These are phyloP conservation scores for Quercus cerris DNA, from an alignment of 306 rosid species.

Conservation along the genomic window DNA sequence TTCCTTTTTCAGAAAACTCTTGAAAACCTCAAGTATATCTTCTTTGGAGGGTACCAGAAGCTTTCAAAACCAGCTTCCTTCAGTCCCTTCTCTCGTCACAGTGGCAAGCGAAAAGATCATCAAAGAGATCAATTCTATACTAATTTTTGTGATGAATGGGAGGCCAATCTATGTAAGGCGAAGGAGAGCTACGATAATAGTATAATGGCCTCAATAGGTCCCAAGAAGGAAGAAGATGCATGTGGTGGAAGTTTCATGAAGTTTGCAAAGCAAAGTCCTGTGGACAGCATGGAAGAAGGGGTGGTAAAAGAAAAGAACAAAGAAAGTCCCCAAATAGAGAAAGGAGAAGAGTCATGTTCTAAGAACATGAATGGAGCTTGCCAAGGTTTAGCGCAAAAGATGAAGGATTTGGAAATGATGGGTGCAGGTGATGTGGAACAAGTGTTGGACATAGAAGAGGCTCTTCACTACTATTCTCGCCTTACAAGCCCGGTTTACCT, in stretches of 20 bases:
- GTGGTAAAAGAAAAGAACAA: constrained; percentile 32
- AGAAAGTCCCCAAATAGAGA: constrained; percentile 23
- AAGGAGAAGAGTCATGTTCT: constrained; percentile 34
- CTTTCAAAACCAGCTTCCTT: constrained; percentile 63
- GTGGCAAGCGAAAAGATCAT: constrained; percentile 34
- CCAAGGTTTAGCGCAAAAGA: constrained; percentile 53
- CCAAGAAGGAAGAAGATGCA: constrained; percentile 35
- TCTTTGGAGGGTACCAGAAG: constrained; percentile 59
- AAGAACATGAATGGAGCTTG: constrained; percentile 26
- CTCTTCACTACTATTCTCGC: constrained; percentile 86
- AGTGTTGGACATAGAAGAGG: constrained; percentile 90
- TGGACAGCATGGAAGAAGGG: constrained; percentile 33
- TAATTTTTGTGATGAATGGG: constrained; percentile 69
- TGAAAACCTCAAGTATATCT: constrained; percentile 42
- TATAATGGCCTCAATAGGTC: constrained; percentile 26
- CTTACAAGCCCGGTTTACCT: constrained; percentile 74
- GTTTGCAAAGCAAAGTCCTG: constrained; percentile 29
- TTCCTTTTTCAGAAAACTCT: constrained; percentile 45
- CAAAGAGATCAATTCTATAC: constrained; percentile 50
- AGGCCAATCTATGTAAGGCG: constrained; percentile 41
- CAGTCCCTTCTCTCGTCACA: constrained; percentile 43
- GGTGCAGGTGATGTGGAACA: constrained; percentile 73
- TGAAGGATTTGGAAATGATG: constrained; percentile 77
- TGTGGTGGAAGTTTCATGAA: constrained; percentile 25
- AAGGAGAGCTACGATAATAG: constrained; percentile 24